Conservation (phyloP, 2,329 filamentous ascomycete genomes). For the Botrytis cinerea region DNA sequence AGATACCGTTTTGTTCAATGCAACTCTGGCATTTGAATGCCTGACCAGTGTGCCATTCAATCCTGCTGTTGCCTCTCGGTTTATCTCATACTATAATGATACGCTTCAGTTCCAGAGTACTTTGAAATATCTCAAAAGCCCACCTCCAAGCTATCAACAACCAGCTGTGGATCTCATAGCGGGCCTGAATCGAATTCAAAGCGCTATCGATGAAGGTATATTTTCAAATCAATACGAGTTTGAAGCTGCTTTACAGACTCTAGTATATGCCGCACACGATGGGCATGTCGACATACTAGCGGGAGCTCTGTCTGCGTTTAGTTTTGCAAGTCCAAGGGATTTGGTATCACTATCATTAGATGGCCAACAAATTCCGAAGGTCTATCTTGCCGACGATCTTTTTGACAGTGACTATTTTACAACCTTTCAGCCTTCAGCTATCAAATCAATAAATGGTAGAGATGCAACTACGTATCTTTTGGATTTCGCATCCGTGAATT, state of each 20-base stretch:
- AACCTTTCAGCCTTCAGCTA: conserved; percentile 45
- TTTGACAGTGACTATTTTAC: conserved; percentile 40
- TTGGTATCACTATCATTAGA: conserved; percentile 62
- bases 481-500: conserved; percentile 44
- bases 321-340: conserved; percentile 49
- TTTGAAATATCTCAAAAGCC: conserved; percentile 47
- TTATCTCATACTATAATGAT: conserved; percentile 49
- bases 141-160: conserved; percentile 52
- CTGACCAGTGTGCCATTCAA: conserved; percentile 50
- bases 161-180: conserved; percentile 51
- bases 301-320: conserved; percentile 53
- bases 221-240: conserved; percentile 58
- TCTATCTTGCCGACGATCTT: conserved; percentile 38
- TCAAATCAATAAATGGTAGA: conserved; percentile 56
- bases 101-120: conserved; percentile 43
- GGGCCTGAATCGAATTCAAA: conserved; percentile 48
- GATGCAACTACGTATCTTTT: conserved; percentile 51
- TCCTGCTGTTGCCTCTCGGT: conserved; percentile 46
- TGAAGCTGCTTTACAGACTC: conserved; percentile 56
- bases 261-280: conserved; percentile 55
- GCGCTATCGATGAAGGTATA: conserved; percentile 44
- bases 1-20: conserved; percentile 27
- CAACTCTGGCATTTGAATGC: conserved; percentile 45
- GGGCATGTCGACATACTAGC: conserved; percentile 60
- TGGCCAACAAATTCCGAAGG: conserved; percentile 46